phyloP scores from a whole-genome alignment of 768 basidiomycete genomes.

The Podaxis sp. region DNA sequence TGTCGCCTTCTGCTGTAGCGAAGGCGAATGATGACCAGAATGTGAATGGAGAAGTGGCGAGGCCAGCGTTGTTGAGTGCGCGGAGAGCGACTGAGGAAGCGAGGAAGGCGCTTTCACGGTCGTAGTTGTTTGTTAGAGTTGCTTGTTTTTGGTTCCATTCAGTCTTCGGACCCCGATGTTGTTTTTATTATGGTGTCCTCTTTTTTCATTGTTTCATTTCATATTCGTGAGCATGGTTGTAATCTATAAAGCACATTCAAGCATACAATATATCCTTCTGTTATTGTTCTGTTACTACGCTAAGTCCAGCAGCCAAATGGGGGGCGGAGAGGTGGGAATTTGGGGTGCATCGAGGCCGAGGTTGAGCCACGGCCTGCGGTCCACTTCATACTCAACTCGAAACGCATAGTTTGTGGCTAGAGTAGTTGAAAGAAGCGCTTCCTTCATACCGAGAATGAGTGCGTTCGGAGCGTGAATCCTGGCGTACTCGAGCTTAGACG shows the following conservation, averaged over 20 bases:
- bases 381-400: neutral
- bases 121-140: conserved; percentile 18
- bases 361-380: neutral
- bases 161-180: neutral
- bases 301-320: neutral
- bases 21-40: conserved; percentile 18
- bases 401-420: neutral
- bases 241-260: conserved; percentile 7
- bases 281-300: too few relatives aligned
- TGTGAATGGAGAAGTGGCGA: conserved; percentile 21
- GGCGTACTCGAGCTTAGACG: neutral
- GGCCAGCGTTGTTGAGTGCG: conserved; percentile 45
- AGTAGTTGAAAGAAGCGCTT: neutral
- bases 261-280: neutral
- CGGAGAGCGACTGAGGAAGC: conserved; percentile 54
- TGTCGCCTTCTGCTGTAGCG: neutral
- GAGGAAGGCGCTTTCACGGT: conserved; percentile 42
- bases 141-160: neutral
- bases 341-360: neutral
- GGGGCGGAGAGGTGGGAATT: neutral
- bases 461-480: neutral
- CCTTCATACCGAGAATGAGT: neutral
- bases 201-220: neutral
- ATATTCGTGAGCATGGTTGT: neutral
- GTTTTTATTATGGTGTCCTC: neutral